Conservation (phyloP, 805 yeast species). For the Wickerhamomyces mucosus region DNA sequence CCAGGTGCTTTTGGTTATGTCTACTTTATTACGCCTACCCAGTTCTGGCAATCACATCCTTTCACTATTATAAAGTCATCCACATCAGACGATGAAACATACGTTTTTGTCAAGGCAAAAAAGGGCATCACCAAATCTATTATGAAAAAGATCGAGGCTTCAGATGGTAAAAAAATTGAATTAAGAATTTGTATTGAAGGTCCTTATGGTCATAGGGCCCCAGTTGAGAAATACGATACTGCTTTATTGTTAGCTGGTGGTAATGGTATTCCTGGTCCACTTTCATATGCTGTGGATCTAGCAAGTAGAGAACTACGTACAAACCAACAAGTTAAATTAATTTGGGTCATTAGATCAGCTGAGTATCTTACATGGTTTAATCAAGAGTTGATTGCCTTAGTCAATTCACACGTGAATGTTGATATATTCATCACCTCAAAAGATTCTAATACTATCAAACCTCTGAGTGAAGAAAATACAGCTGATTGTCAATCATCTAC, state of each 20-base stretch:
- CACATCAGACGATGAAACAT: conserved; percentile 27
- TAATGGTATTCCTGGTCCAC: conserved; percentile 44
- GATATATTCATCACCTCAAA: conserved; percentile 30
- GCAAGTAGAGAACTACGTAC: conserved; percentile 14
- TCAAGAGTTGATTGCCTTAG: conserved; percentile 30
- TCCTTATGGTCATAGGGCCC: conserved; percentile 43
- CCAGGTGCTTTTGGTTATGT: conserved; percentile 54
- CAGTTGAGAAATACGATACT: conserved; percentile 28
- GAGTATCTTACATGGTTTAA: conserved; percentile 39
- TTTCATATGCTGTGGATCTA: conserved; percentile 28
- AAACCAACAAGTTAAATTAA: conserved; percentile 32
- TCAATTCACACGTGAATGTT: conserved; percentile 19
- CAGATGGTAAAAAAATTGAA: conserved; percentile 19
- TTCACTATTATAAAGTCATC: conserved; percentile 45
- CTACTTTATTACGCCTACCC: conserved; percentile 40
- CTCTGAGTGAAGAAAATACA: conserved; percentile 1
- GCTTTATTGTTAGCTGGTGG: conserved; percentile 41
- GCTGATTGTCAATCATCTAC: conserved; percentile 3
- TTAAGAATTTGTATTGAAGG: conserved; percentile 45
- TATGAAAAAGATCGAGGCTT: conserved; percentile 21
- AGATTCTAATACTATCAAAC: conserved; percentile 1
- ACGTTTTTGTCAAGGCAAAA: conserved; percentile 40
- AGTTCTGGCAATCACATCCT: conserved; percentile 70
- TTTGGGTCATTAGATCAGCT: conserved; percentile 56
- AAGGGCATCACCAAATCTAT: conserved; percentile 48